phyloP scores from a whole-genome alignment of 805 yeast species.

The Ogataea nakhonphanomensis region DNA sequence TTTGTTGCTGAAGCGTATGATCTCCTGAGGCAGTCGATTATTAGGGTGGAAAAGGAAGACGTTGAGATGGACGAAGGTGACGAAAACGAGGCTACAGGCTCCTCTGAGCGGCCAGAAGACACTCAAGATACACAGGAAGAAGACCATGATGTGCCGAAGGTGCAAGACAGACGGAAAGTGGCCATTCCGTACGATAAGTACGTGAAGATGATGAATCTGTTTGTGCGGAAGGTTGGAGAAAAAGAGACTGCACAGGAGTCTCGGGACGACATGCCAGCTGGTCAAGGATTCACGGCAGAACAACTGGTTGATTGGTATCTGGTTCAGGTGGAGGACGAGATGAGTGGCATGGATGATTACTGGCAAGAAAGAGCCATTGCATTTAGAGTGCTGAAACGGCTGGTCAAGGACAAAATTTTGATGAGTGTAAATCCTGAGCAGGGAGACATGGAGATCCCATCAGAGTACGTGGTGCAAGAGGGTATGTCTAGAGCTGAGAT shows the following conservation, averaged over 20 bases:
- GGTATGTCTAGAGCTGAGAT: slow-evolving; percentile 22
- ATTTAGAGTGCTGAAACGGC: slow-evolving; percentile 73
- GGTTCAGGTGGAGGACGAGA: slow-evolving; percentile 63
- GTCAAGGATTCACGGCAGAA: slow-evolving; percentile 59
- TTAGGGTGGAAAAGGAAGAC: slow-evolving; percentile 92
- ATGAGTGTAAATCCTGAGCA: slow-evolving; percentile 53
- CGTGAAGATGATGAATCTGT: slow-evolving; percentile 73
- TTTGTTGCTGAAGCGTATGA: slow-evolving; percentile 94
- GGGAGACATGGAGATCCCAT: slow-evolving; percentile 36
- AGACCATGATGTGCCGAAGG: slow-evolving; percentile 2
- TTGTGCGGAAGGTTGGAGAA: slow-evolving; percentile 52
- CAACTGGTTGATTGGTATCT: slow-evolving; percentile 81
- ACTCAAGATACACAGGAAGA: slow-evolving; percentile 11
- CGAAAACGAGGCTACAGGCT: slow-evolving; percentile 36
- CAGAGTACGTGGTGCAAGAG: slow-evolving; percentile 20
- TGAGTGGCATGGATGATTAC: slow-evolving; percentile 67
- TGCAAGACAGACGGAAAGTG: slow-evolving; percentile 33
- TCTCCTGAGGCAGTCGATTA: slow-evolving; percentile 82
- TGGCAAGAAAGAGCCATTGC: slow-evolving; percentile 68
- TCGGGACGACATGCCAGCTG: slow-evolving; percentile 36
- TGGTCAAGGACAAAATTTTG: slow-evolving; percentile 80
- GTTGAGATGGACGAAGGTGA: slow-evolving; percentile 58
- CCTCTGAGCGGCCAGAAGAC: slow-evolving; percentile 9
- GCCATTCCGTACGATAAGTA: slow-evolving; percentile 83
- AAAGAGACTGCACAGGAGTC: slow-evolving; percentile 16